Percentiles rank a stretch among this genome's conserved stretches.
Conservation (phyloP, 1,139 yeast genomes). For the Candida sojae region DNA sequence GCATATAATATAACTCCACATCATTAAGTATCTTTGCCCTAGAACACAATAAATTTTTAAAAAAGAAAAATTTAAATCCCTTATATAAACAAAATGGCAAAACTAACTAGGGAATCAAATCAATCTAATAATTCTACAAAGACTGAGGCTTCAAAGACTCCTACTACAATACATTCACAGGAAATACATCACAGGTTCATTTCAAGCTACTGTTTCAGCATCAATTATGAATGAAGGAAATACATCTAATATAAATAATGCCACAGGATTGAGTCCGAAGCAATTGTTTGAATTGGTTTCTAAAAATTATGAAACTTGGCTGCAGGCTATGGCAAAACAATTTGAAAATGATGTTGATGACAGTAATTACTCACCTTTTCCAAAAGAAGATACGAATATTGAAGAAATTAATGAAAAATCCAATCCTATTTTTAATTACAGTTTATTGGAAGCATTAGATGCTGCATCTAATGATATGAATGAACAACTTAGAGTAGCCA, state of each 20-base stretch:
- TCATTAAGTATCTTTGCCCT: too few relatives aligned
- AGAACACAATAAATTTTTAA: neutral
- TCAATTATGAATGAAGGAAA: conserved; percentile 4
- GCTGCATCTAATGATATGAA: conserved; percentile 20
- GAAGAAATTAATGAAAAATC: conserved; percentile 10
- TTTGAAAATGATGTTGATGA: conserved; percentile 21
- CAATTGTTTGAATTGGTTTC: conserved; percentile 37
- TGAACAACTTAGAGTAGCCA: conserved; percentile 7
- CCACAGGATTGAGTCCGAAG: conserved; percentile 17
- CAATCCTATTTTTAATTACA: conserved; percentile 31
- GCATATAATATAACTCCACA: too few relatives aligned
- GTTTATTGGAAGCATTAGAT: conserved; percentile 35
- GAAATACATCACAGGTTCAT: neutral
- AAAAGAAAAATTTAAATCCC: too few relatives aligned
- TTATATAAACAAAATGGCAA: conserved; percentile 1
- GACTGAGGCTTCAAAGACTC: neutral
- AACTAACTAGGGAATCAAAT: conserved; percentile 1
- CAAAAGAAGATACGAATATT: conserved; percentile 19
- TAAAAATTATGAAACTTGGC: conserved; percentile 43
- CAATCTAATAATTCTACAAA: neutral
- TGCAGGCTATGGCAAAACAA: conserved; percentile 31
- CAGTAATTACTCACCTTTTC: conserved; percentile 34
- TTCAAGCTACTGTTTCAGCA: conserved; percentile 4
- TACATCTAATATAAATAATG: neutral
- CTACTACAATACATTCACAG: conserved; percentile 1